These are phyloP conservation scores for Lactarius sanguifluus DNA, from an alignment of 768 basidiomycete species.

Conservation along the genomic window DNA sequence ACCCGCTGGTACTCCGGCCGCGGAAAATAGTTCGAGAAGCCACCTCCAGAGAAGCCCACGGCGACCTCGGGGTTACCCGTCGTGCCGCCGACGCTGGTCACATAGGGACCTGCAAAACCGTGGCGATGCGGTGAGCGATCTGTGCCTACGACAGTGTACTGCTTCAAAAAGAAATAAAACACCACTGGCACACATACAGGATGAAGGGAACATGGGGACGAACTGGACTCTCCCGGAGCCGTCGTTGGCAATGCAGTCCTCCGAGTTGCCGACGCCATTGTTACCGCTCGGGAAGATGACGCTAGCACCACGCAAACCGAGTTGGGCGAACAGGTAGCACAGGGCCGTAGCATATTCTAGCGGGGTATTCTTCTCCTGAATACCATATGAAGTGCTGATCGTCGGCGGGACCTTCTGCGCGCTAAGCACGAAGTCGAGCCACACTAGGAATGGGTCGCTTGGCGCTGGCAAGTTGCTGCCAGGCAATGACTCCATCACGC, in stretches of 20 bases:
- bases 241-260: neutral
- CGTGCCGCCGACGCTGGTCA: too few species aligned
- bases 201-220: neutral
- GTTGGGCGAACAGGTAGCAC: neutral
- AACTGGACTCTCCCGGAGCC: neutral
- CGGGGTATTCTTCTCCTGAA: neutral
- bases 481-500: too few species aligned
- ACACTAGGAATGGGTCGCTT: neutral
- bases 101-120: too few species aligned
- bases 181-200: neutral
- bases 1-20: too few species aligned
- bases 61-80: too few species aligned
- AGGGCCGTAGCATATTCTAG: neutral
- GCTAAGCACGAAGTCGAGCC: neutral
- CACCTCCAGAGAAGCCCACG: too few species aligned
- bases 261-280: neutral
- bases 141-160: too few species aligned
- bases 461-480: too few species aligned
- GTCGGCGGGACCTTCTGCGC: neutral
- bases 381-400: neutral
- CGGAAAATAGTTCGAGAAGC: too few species aligned
- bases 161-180: too few species aligned
- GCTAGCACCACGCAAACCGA: neutral
- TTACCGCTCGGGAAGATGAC: neutral
- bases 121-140: too few species aligned